phyloP scores from a whole-genome alignment of 139 green algal species.

The Coccomyxa sp. region DNA sequence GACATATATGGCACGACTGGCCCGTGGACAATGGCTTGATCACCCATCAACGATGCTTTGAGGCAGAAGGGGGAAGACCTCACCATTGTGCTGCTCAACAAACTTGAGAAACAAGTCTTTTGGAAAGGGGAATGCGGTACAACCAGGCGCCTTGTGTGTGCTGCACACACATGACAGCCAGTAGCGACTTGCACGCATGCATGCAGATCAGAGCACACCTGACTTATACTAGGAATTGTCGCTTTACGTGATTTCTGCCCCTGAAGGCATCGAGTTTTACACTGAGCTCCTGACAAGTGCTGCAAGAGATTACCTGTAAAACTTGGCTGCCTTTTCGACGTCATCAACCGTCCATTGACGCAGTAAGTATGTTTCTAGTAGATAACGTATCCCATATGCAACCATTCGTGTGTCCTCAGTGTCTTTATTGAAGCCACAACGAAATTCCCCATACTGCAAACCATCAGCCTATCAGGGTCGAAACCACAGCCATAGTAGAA shows the following conservation, averaged over 20 bases:
- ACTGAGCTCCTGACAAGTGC: not conserved
- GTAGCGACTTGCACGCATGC: no score
- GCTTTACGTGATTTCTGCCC: not conserved
- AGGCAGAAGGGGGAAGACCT: not conserved
- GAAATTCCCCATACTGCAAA: constrained; percentile 86
- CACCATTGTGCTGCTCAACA: constrained; percentile 77
- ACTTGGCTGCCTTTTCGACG: constrained; percentile 66
- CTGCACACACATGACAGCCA: constrained; percentile 19
- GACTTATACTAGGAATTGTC: not conserved
- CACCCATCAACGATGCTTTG: no score
- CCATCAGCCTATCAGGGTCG: not conserved
- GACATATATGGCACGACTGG: not conserved
- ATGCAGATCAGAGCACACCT: no score
- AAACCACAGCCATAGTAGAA: not conserved
- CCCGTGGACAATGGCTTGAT: no score
- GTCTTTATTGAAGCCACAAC: constrained; percentile 70
- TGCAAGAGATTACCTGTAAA: constrained; percentile 55
- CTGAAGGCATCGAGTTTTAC: not conserved
- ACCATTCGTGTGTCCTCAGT: constrained; percentile 69
- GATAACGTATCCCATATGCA: constrained; percentile 77
- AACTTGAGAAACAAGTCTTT: constrained; percentile 76
- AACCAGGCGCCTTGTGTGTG: constrained; percentile 62
- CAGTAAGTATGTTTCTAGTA: constrained; percentile 74
- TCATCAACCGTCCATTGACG: constrained; percentile 80
- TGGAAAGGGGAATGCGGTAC: constrained; percentile 71